Percentiles rank a stretch among this genome's conserved stretches.
Evolutionary conservation across 257 asterid genomes (phyloP).

Genomic region (Petunia secreta): DNA sequence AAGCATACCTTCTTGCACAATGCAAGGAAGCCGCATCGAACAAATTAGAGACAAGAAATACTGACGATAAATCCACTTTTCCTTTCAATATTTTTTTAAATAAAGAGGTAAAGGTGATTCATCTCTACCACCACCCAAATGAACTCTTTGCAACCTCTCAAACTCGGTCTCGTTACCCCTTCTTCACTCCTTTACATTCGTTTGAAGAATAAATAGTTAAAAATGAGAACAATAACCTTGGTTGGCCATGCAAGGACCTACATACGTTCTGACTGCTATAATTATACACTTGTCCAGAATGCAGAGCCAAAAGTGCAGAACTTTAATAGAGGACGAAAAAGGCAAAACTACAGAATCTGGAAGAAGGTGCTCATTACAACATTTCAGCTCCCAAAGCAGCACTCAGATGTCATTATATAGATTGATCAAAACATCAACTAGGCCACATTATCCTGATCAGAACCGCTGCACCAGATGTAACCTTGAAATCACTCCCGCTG

Average conservation of each 20-base stretch:
- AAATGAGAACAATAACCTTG: not conserved
- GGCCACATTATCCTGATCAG: not conserved
- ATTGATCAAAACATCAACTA: not conserved
- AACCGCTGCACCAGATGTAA: not conserved
- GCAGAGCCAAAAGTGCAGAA: not conserved
- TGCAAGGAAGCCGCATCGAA: not conserved
- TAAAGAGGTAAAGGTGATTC: not conserved
- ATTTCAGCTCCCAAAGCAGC: not conserved
- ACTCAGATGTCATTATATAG: not conserved
- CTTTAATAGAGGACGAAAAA: not conserved
- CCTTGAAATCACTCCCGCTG: slow-evolving; percentile 11
- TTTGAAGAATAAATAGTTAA: not conserved
- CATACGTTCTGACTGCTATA: not conserved
- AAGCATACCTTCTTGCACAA: not conserved
- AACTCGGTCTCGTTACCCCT: slow-evolving; percentile 40
- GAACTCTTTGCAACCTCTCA: not conserved
- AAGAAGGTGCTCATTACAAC: not conserved
- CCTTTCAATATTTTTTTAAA: not conserved
- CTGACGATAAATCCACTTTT: not conserved
- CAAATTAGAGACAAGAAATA: not conserved
- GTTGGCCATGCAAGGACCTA: not conserved
- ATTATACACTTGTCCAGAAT: not conserved
- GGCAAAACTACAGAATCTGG: slow-evolving; percentile 2
- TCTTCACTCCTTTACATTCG: slow-evolving; percentile 36
- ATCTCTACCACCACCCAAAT: too few relatives aligned